Conservation (phyloP, 495 filamentous ascomycete genomes). For the Podospora tetraspora region DNA sequence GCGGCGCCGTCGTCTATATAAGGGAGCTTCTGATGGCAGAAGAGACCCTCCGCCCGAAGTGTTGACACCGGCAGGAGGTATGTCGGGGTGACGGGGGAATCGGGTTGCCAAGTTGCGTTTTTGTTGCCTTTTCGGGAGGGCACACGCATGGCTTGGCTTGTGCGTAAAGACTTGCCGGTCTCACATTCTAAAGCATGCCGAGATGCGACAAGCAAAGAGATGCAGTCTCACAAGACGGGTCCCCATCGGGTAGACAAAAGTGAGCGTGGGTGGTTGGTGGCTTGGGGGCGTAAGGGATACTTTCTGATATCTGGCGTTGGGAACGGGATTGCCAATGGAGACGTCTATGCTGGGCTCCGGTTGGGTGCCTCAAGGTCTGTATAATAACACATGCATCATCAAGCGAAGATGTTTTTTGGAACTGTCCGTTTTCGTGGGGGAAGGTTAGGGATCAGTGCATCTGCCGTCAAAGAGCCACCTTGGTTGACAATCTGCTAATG, state of each 20-base stretch:
- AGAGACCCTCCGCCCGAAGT: neutral
- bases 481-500: neutral
- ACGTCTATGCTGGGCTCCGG: neutral
- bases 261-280: neutral
- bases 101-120: neutral
- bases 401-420: neutral
- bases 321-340: neutral
- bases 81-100: neutral
- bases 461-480: neutral
- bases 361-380: neutral
- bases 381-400: neutral
- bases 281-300: neutral
- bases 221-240: neutral
- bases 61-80: neutral
- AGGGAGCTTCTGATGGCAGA: neutral
- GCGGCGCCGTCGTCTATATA: slow-evolving; percentile 49
- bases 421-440: neutral
- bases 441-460: neutral
- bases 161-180: neutral
- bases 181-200: neutral
- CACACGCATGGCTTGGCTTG: neutral
- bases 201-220: neutral
- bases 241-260: neutral
- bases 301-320: neutral
- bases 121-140: neutral